A percentile compares a stretch with the other conserved stretches of the same genome.
These are phyloP conservation scores for Hortaea sp. DNA, from an alignment of 2,329 filamentous ascomycete genomes.

Conservation along the genomic window DNA sequence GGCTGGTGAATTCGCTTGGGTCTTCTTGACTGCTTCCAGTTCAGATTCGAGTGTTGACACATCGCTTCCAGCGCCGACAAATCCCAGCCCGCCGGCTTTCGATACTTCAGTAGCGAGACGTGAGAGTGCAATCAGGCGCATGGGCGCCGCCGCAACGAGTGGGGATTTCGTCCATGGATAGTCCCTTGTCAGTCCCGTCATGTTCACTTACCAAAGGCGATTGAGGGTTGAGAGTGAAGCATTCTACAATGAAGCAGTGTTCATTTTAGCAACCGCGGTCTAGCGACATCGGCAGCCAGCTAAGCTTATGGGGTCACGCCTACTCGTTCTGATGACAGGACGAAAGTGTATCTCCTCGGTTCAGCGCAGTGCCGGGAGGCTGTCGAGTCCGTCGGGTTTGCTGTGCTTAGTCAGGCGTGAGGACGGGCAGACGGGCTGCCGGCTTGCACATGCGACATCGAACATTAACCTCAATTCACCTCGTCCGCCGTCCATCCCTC, in stretches of 20 bases:
- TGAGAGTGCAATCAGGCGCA: conserved; percentile 52
- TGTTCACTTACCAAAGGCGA: background rate
- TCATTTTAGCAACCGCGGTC: no score
- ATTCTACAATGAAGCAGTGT: no score
- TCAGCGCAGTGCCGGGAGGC: no score
- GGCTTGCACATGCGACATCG: background rate
- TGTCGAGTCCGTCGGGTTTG: no score
- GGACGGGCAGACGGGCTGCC: no score
- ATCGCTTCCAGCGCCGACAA: conserved; percentile 36
- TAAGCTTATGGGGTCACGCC: no score
- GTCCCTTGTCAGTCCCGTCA: conserved; percentile 19
- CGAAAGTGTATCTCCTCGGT: no score
- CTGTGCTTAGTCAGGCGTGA: no score
- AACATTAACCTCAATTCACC: background rate
- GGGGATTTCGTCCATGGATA: conserved; percentile 53
- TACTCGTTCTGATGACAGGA: no score
- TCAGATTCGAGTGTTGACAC: conserved; percentile 24
- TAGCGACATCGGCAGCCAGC: no score
- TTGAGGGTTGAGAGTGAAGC: no score
- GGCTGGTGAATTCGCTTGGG: conserved; percentile 15
- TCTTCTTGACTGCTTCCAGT: conserved; percentile 18
- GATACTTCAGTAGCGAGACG: conserved; percentile 52
- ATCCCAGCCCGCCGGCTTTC: conserved; percentile 40
- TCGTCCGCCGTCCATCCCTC: conserved; percentile 7
- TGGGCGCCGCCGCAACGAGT: conserved; percentile 54